Evolutionary conservation across 768 basidiomycete species (phyloP).

Genomic region (Boletus reticuloceps): DNA sequence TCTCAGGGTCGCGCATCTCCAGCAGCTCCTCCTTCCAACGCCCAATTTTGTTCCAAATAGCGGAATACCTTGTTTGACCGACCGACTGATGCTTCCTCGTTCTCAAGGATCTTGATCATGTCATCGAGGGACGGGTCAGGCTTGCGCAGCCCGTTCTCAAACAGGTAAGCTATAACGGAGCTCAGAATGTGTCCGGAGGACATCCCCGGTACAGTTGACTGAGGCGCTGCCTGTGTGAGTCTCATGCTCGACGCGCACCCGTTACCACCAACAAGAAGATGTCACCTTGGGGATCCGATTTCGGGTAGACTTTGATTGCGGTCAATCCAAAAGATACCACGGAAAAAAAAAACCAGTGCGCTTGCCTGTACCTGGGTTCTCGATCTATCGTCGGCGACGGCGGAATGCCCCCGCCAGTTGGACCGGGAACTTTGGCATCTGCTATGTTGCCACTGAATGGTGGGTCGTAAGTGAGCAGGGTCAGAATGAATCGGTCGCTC

Average conservation of each 20-base stretch:
- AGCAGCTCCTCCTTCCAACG: constrained; percentile 43
- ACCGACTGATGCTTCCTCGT: constrained; percentile 39
- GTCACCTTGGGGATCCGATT: constrained; percentile 42
- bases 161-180: constrained; percentile 40
- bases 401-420: constrained; percentile 16
- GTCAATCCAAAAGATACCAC: neutral
- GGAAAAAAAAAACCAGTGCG: neutral
- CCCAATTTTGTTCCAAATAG: constrained; percentile 39
- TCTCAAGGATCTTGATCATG: constrained; percentile 43
- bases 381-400: constrained; percentile 30
- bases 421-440: constrained; percentile 25
- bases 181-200: constrained; percentile 18
- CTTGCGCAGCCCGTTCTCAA: constrained; percentile 41
- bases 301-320: constrained; percentile 44
- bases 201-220: constrained; percentile 19
- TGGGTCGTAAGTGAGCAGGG: neutral
- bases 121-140: constrained; percentile 43
- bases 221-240: constrained; percentile 19
- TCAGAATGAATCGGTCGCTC: neutral
- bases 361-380: constrained; percentile 48
- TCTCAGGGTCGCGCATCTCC: constrained; percentile 17
- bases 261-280: neutral
- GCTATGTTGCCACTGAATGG: neutral
- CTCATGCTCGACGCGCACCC: neutral
- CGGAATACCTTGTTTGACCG: constrained; percentile 32